phyloP scores from a whole-genome alignment of 148 eudicot species.

The Simmondsia chinensis region DNA sequence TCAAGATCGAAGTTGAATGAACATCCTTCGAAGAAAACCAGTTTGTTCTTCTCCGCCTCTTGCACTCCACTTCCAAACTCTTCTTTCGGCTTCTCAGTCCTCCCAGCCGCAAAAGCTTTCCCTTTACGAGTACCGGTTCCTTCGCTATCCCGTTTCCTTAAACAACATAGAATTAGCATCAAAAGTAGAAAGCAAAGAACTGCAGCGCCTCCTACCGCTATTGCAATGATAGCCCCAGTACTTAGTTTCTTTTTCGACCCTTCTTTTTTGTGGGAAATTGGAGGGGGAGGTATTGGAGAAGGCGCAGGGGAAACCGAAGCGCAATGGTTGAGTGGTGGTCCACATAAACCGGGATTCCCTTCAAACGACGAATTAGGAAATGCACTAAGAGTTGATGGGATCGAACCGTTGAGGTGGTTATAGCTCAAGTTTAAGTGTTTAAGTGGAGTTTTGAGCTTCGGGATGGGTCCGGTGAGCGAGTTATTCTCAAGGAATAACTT shows the following conservation, averaged over 20 bases:
- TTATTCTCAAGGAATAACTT: constrained; percentile 59
- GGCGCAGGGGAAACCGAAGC: constrained; percentile 36
- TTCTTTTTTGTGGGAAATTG: constrained; percentile 12
- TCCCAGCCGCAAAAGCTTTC: constrained; percentile 36
- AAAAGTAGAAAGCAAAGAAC: constrained; percentile 23
- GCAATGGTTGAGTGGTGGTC: constrained; percentile 53
- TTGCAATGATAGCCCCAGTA: constrained; percentile 35
- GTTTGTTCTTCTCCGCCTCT: constrained; percentile 64
- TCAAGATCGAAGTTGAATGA: constrained; percentile 79
- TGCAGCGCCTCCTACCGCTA: constrained; percentile 41
- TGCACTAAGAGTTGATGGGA: constrained; percentile 46
- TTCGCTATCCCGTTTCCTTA: constrained; percentile 32
- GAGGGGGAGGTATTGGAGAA: constrained; percentile 27
- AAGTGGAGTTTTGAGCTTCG: constrained; percentile 35
- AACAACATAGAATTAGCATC: constrained; percentile 29
- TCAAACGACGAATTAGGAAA: constrained; percentile 61
- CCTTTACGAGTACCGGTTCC: constrained; percentile 21
- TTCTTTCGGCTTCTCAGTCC: constrained; percentile 50
- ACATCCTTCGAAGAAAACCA: constrained; percentile 71
- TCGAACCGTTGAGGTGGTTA: constrained; percentile 69
- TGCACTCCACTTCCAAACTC: constrained; percentile 76
- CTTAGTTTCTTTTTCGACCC: constrained; percentile 30
- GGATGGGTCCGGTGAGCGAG: constrained; percentile 61
- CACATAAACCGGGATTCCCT: constrained; percentile 69
- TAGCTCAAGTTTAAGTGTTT: constrained; percentile 50